These are phyloP conservation scores for Xylariaceae sp. DNA, from an alignment of 2,329 filamentous ascomycete species.

Conservation along the genomic window DNA sequence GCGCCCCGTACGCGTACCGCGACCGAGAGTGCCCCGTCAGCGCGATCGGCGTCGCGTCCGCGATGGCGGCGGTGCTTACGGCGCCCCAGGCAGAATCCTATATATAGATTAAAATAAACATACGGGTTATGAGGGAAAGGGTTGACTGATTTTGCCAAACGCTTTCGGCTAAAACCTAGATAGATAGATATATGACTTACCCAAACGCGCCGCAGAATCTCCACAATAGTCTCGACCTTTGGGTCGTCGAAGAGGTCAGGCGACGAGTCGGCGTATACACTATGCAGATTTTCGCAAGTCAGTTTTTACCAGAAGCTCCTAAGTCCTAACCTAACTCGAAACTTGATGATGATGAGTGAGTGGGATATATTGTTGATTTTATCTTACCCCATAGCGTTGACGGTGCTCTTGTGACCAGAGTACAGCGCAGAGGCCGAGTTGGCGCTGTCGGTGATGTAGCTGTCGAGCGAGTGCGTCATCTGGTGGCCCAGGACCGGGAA, in stretches of 20 bases:
- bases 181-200: too few relatives aligned
- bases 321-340: too few relatives aligned
- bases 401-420: conserved; percentile 75
- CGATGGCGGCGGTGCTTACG: conserved; percentile 75
- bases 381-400: conserved; percentile 67
- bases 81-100: conserved; percentile 53
- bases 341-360: too few relatives aligned
- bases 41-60: conserved; percentile 77
- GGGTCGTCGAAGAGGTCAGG: conserved; percentile 71
- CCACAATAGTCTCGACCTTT: conserved; percentile 78
- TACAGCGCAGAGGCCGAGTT: conserved; percentile 80
- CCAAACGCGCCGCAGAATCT: conserved; percentile 67
- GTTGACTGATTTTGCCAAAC: too few relatives aligned
- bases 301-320: too few relatives aligned
- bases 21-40: conserved; percentile 67
- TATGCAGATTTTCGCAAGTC: conserved; percentile 16
- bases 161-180: too few relatives aligned
- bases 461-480: conserved; percentile 83
- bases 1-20: conserved; percentile 62
- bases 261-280: conserved; percentile 73
- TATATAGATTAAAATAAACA: too few relatives aligned
- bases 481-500: conserved; percentile 84
- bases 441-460: conserved; percentile 80
- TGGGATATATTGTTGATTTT: too few relatives aligned
- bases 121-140: too few relatives aligned